These are phyloP conservation scores for Globisporangium camurandrum DNA, from an alignment of 352 stramenopile species.

Conservation along the genomic window DNA sequence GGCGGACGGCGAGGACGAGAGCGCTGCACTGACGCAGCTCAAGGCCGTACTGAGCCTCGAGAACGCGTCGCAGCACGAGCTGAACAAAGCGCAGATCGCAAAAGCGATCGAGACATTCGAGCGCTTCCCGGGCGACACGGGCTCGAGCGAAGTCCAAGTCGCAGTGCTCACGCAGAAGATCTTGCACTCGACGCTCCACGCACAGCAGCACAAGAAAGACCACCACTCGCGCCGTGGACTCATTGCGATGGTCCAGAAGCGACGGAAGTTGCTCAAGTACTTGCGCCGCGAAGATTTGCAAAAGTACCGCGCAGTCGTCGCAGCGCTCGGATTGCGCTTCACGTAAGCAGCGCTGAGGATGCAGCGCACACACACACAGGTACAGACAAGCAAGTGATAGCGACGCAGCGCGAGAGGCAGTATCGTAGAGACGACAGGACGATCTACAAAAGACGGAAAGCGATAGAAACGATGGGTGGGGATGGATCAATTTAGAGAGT, in stretches of 20 bases:
- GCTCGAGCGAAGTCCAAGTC: constrained; percentile 82
- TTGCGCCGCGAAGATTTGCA: constrained; percentile 71
- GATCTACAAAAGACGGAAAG: too few species aligned
- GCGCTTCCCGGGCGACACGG: constrained; percentile 79
- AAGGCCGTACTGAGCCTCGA: constrained; percentile 62
- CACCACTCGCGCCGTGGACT: constrained; percentile 81
- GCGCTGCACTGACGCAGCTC: constrained; percentile 34
- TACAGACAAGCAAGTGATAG: background rate
- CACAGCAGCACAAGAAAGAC: constrained; percentile 79
- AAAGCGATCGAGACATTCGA: constrained; percentile 81
- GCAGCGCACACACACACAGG: too few species aligned
- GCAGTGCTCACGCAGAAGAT: constrained; percentile 85
- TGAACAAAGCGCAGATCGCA: constrained; percentile 78
- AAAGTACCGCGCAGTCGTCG: constrained; percentile 75
- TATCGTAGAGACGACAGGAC: too few species aligned
- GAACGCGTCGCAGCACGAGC: constrained; percentile 76
- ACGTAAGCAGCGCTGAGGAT: constrained; percentile 35
- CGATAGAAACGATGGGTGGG: too few species aligned
- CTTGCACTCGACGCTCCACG: constrained; percentile 64
- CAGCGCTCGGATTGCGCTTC: constrained; percentile 70
- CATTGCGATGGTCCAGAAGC: constrained; percentile 82
- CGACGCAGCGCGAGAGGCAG: too few species aligned
- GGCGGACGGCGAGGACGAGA: constrained; percentile 25
- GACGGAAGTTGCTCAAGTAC: constrained; percentile 83
- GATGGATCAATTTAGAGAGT: background rate